These are phyloP conservation scores for Jatropha multifida DNA, from an alignment of 441 rosid genomes.

Conservation along the genomic window DNA sequence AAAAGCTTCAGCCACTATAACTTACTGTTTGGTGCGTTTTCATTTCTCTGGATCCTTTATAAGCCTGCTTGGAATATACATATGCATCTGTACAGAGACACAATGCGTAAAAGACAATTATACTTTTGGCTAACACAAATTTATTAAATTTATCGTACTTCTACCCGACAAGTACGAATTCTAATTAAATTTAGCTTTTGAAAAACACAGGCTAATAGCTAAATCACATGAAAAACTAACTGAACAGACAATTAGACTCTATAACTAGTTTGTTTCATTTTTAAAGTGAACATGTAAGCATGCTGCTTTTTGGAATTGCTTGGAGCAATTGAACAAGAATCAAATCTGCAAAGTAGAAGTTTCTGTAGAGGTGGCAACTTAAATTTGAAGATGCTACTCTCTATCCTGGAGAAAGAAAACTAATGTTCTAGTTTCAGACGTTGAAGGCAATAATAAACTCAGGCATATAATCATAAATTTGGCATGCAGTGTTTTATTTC, in stretches of 20 bases:
- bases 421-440: neutral
- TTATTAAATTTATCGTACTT: neutral
- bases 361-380: neutral
- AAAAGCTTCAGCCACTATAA: conserved; percentile 17
- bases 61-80: conserved; percentile 45
- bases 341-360: conserved; percentile 7
- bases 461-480: no score
- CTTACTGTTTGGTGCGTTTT: conserved; percentile 53
- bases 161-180: neutral
- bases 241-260: no score
- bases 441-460: neutral
- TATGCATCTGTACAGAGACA: conserved; percentile 49
- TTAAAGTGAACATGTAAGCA: neutral
- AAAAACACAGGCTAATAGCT: no score
- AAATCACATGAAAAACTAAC: no score
- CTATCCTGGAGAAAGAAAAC: neutral
- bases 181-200: no score
- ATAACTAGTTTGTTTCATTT: no score
- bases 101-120: conserved; percentile 1
- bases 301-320: neutral
- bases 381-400: neutral
- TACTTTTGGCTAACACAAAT: neutral
- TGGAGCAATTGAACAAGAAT: neutral
- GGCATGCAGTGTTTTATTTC: no score
- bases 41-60: conserved; percentile 48